Evolutionary conservation across 2,329 filamentous ascomycete species (phyloP).

Genomic region (Chrysoporthe austroafricana): DNA sequence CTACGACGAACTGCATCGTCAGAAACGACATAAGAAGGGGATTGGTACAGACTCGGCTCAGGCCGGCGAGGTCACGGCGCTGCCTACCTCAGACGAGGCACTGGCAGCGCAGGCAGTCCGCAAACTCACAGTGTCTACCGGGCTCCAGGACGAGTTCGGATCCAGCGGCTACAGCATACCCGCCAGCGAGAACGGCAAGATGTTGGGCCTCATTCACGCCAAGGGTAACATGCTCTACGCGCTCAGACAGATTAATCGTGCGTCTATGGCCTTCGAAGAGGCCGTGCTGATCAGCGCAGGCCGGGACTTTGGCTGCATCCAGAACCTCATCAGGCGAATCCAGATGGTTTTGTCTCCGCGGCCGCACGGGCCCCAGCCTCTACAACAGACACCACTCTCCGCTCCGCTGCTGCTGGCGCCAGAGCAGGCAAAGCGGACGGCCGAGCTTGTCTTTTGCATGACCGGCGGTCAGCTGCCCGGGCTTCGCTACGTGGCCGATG

Average conservation of each 20-base stretch:
- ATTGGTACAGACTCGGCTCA: slow-evolving; percentile 31
- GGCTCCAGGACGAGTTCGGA: slow-evolving; percentile 56
- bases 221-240: slow-evolving; percentile 99
- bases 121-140: slow-evolving; percentile 24
- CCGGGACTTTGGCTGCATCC: slow-evolving; percentile 69
- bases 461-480: slow-evolving; percentile 78
- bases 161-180: slow-evolving; percentile 85
- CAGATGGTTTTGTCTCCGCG: slow-evolving; percentile 67
- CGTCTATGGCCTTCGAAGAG: slow-evolving; percentile 91
- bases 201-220: slow-evolving; percentile 91
- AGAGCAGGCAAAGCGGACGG: slow-evolving; percentile 80
- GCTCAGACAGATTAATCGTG: slow-evolving; percentile 77
- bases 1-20: slow-evolving; percentile 33
- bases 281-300: slow-evolving; percentile 88
- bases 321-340: slow-evolving; percentile 78
- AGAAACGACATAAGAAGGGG: slow-evolving; percentile 31
- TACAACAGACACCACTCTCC: slow-evolving; percentile 36
- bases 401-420: slow-evolving; percentile 81
- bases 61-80: slow-evolving; percentile 27
- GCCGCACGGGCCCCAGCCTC: slow-evolving; percentile 36
- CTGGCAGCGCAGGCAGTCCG: slow-evolving; percentile 30
- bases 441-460: slow-evolving; percentile 78
- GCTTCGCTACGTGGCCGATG: slow-evolving; percentile 71
- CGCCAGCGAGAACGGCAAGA: slow-evolving; percentile 86
- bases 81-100: slow-evolving; percentile 32